Base-by-base conservation (phyloP, 768 basidiomycete species). In the Trametes maxima region DNA sequence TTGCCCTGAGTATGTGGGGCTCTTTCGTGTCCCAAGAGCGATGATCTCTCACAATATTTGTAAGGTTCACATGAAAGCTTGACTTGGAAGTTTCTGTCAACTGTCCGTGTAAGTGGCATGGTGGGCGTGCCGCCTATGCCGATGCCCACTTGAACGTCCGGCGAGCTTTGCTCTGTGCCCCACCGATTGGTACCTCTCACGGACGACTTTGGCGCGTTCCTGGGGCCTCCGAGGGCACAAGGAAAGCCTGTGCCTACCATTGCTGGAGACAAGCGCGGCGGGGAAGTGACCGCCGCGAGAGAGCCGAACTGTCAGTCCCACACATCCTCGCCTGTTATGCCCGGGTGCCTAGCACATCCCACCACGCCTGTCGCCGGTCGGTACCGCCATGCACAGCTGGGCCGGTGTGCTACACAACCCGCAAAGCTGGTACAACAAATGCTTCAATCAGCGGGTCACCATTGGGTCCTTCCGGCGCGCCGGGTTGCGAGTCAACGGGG, bases 401-500 rank as follows among this genome's bases (percentile, higher is more conserved):
- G 35, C 24, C 39, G 17, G 3, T 2, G 5, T 11, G 25, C 21
- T 25, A 50, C 47, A 57, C 25, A 25, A 42, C 25, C 47, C 45
- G n/a, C 54, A 56, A 61, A 60, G 59, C 40, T 37, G 43, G 52
- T n/a, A 51, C 60, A 55, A 55, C 60, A 55, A 39, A 47, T 50
- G 42, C 35, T 44, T 40, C 25, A 55, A 50, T 56, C 60, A 44
- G 11, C 47, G 40, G 14, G 43, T 35, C 21, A 54, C 43, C 45
- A 56, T 61, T 61, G 47, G 53, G 16, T 25, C 28, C n/a, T 13
- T 22, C 46, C 54, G 21, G 21, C 17, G 12, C 43, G 33, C 39
- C 54, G 47, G 60, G 33, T 8, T 16, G 45, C 19, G 19, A 36
- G 36, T 51, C 49, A 13, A 5, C 40, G 17, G 16, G 5, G 40